These are phyloP conservation scores for Lactarius indigo DNA, from an alignment of 768 basidiomycete genomes.

Conservation along the genomic window DNA sequence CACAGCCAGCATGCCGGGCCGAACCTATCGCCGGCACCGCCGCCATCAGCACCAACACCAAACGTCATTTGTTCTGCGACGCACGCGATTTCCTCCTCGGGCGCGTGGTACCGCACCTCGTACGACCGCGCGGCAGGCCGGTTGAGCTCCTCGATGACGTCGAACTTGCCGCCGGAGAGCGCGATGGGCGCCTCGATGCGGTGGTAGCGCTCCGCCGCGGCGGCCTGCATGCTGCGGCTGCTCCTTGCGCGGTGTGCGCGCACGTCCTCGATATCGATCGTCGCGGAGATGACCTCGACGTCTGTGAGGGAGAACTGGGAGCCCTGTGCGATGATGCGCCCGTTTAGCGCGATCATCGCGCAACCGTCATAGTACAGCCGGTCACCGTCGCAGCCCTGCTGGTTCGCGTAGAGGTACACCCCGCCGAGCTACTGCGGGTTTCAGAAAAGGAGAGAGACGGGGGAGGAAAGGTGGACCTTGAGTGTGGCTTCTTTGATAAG, in stretches of 20 bases:
- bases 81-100: slow-evolving; percentile 98
- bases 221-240: slow-evolving; percentile 89
- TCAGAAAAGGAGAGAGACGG: neutral
- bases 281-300: slow-evolving; percentile 95
- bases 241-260: slow-evolving; percentile 82
- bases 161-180: slow-evolving; percentile 71
- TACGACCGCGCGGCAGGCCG: slow-evolving; percentile 29
- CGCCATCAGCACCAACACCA: neutral
- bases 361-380: slow-evolving; percentile 98
- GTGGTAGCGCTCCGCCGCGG: slow-evolving; percentile 66
- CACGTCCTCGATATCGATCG: slow-evolving; percentile 95
- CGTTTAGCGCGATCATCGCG: slow-evolving; percentile 94
- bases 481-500: slow-evolving; percentile 95
- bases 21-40: slow-evolving; percentile 50
- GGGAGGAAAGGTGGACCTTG: slow-evolving; percentile 52
- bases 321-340: slow-evolving; percentile 88
- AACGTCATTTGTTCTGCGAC: slow-evolving; percentile 32
- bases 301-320: slow-evolving; percentile 95
- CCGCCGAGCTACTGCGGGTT: slow-evolving; percentile 71
- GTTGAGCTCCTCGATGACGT: slow-evolving; percentile 43
- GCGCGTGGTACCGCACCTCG: slow-evolving; percentile 70
- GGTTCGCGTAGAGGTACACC: slow-evolving; percentile 96
- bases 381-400: slow-evolving; percentile 98
- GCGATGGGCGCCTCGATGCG: slow-evolving; percentile 81
- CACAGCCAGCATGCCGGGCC: slow-evolving; percentile 99